These are phyloP conservation scores for Allomyces javanicus DNA, from an alignment of 192 early-diverging fungal genomes.

Conservation along the genomic window DNA sequence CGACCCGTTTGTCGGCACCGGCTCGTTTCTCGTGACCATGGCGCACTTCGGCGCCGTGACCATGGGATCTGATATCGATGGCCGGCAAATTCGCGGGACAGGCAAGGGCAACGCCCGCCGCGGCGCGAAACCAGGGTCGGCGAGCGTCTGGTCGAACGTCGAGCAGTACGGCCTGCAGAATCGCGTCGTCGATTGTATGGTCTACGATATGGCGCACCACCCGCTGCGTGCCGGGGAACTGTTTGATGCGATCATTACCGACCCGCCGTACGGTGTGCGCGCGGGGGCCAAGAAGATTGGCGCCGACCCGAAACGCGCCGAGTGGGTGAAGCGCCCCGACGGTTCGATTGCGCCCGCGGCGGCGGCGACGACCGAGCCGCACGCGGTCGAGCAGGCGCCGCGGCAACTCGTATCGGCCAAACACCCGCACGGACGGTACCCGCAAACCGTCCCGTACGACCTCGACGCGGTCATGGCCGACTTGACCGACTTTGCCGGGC, in stretches of 20 bases:
- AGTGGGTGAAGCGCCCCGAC: slow-evolving; percentile 17
- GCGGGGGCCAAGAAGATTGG: slow-evolving; percentile 88
- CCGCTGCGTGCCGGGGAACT: slow-evolving; percentile 45
- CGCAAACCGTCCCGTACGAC: slow-evolving; percentile 86
- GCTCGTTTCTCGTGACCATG: slow-evolving; percentile 78
- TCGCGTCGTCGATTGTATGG: slow-evolving; percentile 59
- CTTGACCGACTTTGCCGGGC: slow-evolving; percentile 62
- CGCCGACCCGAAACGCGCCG: slow-evolving; percentile 22
- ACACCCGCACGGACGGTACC: slow-evolving; percentile 47
- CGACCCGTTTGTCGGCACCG: slow-evolving; percentile 96
- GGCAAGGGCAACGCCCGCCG: slow-evolving; percentile 15
- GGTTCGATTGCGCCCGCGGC: slow-evolving; percentile 18
- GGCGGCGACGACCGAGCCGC: not conserved
- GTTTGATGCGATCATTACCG: slow-evolving; percentile 87
- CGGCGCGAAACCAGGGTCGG: slow-evolving; percentile 10
- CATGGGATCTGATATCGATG: slow-evolving; percentile 91
- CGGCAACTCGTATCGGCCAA: slow-evolving; percentile 4
- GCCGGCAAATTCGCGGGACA: slow-evolving; percentile 87
- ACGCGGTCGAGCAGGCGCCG: not conserved
- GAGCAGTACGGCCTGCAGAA: slow-evolving; percentile 57
- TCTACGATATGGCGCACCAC: slow-evolving; percentile 70
- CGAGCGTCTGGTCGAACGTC: slow-evolving; percentile 54
- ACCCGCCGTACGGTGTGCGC: slow-evolving; percentile 90
- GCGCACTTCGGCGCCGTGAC: slow-evolving; percentile 83
- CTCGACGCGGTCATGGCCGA: slow-evolving; percentile 77